These are phyloP conservation scores for Xerocomellus intermedius DNA, from an alignment of 768 basidiomycete genomes.

Conservation along the genomic window DNA sequence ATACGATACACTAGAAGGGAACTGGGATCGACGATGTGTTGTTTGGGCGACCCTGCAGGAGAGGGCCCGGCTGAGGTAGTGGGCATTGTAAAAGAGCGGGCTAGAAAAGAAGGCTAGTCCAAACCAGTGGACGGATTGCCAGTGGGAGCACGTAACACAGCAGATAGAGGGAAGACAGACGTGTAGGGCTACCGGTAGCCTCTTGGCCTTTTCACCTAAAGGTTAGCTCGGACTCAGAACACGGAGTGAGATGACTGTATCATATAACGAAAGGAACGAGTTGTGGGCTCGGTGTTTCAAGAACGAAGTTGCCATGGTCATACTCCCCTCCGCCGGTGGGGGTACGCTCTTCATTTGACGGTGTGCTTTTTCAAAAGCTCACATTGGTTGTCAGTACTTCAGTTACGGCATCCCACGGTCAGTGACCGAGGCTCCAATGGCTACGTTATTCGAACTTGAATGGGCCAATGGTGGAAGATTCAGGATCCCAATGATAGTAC, in stretches of 20 bases:
- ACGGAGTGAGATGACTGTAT: not conserved
- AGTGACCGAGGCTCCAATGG: too few species aligned
- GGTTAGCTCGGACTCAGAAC: not conserved
- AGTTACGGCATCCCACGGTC: too few species aligned
- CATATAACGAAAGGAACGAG: not conserved
- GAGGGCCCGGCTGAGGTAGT: not conserved
- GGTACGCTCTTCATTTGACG: too few species aligned
- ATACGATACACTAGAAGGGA: conserved; percentile 38
- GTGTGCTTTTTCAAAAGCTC: too few species aligned
- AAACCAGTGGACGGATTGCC: conserved; percentile 8
- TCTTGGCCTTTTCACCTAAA: not conserved
- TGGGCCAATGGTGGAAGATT: too few species aligned
- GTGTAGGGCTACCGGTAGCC: not conserved
- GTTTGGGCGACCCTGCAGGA: not conserved
- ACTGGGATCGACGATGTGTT: conserved; percentile 3
- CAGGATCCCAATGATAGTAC: too few species aligned
- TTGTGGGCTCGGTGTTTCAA: not conserved
- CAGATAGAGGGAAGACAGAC: not conserved
- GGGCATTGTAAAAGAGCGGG: conserved; percentile 17
- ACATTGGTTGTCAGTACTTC: too few species aligned
- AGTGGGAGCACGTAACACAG: not conserved
- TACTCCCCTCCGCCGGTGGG: too few species aligned
- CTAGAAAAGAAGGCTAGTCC: conserved; percentile 6
- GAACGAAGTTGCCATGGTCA: conserved; percentile 4
- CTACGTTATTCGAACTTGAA: too few species aligned